Conservation (phyloP, 2,329 filamentous ascomycete genomes). For the Parascedosporium putredinis region DNA sequence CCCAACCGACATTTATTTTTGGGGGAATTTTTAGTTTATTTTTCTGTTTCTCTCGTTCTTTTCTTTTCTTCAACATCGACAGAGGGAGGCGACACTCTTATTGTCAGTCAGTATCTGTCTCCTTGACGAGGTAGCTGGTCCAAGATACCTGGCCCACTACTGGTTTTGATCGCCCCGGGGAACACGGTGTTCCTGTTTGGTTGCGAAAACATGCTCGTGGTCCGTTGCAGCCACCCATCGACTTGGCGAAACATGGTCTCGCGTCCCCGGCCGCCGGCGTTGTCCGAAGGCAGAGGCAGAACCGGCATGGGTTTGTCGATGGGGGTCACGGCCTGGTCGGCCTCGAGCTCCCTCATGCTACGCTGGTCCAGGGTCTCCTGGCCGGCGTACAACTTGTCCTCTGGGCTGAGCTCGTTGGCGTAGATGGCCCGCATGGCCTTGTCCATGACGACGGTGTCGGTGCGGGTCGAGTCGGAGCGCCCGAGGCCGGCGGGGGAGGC, state of each 20-base stretch:
- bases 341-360: background rate
- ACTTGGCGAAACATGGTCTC: background rate
- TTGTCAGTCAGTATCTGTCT: background rate
- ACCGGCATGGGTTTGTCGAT: background rate
- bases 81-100: background rate
- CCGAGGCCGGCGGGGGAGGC: background rate
- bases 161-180: background rate
- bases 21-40: too few relatives aligned
- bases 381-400: background rate
- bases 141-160: background rate
- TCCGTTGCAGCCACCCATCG: background rate
- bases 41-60: background rate
- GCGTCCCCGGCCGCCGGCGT: background rate
- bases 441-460: slow-evolving; percentile 1
- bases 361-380: slow-evolving; percentile 2
- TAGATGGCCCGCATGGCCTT: slow-evolving; percentile 1
- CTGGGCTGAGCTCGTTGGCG: slow-evolving; percentile 1
- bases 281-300: background rate
- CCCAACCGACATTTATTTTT: too few relatives aligned
- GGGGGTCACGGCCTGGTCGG: background rate
- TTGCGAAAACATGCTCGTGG: background rate
- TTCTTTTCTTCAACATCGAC: background rate
- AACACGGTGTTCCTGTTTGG: background rate
- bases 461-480: background rate
- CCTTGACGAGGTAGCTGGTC: background rate